phyloP scores from a whole-genome alignment of 768 basidiomycete genomes.

The Erythrobasidium yunnanense region DNA sequence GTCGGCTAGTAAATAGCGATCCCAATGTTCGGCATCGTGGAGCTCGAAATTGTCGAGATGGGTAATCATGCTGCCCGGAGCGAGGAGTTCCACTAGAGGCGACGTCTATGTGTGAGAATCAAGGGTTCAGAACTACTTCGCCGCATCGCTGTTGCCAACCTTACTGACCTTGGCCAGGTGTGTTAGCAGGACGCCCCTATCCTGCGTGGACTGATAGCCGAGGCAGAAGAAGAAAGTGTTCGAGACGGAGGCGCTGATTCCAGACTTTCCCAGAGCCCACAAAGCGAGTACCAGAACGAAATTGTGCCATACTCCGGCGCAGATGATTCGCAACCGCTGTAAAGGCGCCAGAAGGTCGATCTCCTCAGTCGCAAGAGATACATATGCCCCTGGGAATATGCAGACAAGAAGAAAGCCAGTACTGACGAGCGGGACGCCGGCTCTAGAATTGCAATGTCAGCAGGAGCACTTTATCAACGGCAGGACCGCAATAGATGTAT shows the following conservation, averaged over 20 bases:
- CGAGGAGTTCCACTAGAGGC: background rate
- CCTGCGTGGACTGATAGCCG: slow-evolving; percentile 1
- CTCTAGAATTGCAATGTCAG: background rate
- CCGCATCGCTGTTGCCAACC: too few relatives aligned
- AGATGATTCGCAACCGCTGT: background rate
- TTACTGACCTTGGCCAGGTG: background rate
- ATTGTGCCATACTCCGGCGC: slow-evolving; percentile 22
- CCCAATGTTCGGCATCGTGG: slow-evolving; percentile 20
- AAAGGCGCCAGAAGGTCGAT: background rate
- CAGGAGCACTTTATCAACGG: background rate
- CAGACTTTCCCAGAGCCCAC: too few relatives aligned
- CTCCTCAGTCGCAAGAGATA: background rate
- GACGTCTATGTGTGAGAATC: slow-evolving; percentile 1
- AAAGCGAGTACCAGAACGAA: too few relatives aligned
- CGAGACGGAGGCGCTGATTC: too few relatives aligned
- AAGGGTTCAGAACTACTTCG: too few relatives aligned
- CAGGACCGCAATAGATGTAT: too few relatives aligned
- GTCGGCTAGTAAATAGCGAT: background rate
- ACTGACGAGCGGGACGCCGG: background rate
- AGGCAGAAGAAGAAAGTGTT: too few relatives aligned
- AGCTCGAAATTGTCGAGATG: slow-evolving; percentile 25
- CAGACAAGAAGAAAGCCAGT: slow-evolving; percentile 2
- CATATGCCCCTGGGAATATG: slow-evolving; percentile 17
- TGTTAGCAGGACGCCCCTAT: background rate
- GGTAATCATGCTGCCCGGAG: background rate